A percentile compares a stretch with the other conserved stretches of the same genome.
These are phyloP conservation scores for Bolboschoenoplectus hybrid DNA, from an alignment of 202 grass and related monocot species.

Conservation along the genomic window DNA sequence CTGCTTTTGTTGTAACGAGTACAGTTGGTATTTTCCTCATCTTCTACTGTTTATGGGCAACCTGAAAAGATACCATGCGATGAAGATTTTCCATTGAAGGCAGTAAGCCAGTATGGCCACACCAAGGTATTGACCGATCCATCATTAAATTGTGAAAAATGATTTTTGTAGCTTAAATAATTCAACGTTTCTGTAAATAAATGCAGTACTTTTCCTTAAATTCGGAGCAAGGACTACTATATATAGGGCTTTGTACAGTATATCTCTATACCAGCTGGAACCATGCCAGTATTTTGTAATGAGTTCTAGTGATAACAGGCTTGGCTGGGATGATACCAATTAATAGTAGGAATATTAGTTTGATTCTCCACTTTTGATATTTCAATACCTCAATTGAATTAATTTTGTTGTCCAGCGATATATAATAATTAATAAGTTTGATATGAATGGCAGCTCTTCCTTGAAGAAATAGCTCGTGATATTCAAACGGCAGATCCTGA, in stretches of 20 bases:
- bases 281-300: neutral
- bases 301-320: neutral
- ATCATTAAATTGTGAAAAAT: neutral
- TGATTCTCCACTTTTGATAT: no score
- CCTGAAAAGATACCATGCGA: slow-evolving; percentile 46
- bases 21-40: slow-evolving; percentile 53
- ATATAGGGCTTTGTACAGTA: neutral
- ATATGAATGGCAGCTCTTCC: slow-evolving; percentile 38
- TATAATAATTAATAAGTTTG: neutral
- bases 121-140: slow-evolving; percentile 38
- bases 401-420: no score
- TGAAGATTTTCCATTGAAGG: slow-evolving; percentile 37
- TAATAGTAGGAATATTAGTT: no score
- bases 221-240: neutral
- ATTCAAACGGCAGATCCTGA: slow-evolving; percentile 46
- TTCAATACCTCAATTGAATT: no score
- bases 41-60: slow-evolving; percentile 54
- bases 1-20: neutral
- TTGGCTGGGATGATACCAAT: no score
- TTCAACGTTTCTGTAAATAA: neutral
- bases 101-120: slow-evolving; percentile 47
- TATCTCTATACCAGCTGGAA: neutral
- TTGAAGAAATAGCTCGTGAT: slow-evolving; percentile 52
- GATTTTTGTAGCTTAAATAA: neutral
- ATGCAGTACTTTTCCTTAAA: neutral